Evolutionary conservation across 345 rosid species (phyloP).

Genomic region (Euphorbia tirucalli): DNA sequence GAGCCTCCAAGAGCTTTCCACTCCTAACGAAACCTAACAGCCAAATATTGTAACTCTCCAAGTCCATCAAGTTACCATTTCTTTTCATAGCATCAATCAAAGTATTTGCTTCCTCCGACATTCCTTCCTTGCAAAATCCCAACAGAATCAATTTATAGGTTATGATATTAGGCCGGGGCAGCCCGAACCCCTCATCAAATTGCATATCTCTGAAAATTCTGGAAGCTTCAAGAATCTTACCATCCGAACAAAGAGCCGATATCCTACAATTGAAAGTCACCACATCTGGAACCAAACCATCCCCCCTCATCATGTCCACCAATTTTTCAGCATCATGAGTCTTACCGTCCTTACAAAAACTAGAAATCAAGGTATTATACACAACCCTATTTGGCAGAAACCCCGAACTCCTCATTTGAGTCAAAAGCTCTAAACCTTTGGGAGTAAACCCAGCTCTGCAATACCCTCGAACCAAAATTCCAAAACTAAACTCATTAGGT

Average conservation of each 20-base stretch:
- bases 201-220: slow-evolving; percentile 94
- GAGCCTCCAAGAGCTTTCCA: slow-evolving; percentile 69
- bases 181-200: slow-evolving; percentile 64
- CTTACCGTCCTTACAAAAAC: slow-evolving; percentile 78
- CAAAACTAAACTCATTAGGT: slow-evolving; percentile 83
- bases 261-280: slow-evolving; percentile 87
- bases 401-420: slow-evolving; percentile 48
- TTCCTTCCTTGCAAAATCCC: slow-evolving; percentile 76
- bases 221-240: slow-evolving; percentile 81
- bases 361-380: slow-evolving; percentile 74
- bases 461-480: slow-evolving; percentile 82
- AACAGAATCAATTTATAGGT: slow-evolving; percentile 79
- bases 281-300: slow-evolving; percentile 71
- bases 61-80: slow-evolving; percentile 40
- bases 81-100: slow-evolving; percentile 59
- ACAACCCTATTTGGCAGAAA: slow-evolving; percentile 61
- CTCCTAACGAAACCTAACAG: slow-evolving; percentile 69
- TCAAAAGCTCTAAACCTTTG: slow-evolving; percentile 62
- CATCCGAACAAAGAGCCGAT: slow-evolving; percentile 68
- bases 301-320: slow-evolving; percentile 74
- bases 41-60: slow-evolving; percentile 83
- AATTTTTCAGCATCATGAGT: slow-evolving; percentile 73
- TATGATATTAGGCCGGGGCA: slow-evolving; percentile 72
- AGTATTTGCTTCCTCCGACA: slow-evolving; percentile 77
- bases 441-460: slow-evolving; percentile 57